Percentiles rank a stretch among this genome's conserved stretches.
Evolutionary conservation across 2,329 filamentous ascomycete genomes (phyloP).

Genomic region (Cercospora beticola): DNA sequence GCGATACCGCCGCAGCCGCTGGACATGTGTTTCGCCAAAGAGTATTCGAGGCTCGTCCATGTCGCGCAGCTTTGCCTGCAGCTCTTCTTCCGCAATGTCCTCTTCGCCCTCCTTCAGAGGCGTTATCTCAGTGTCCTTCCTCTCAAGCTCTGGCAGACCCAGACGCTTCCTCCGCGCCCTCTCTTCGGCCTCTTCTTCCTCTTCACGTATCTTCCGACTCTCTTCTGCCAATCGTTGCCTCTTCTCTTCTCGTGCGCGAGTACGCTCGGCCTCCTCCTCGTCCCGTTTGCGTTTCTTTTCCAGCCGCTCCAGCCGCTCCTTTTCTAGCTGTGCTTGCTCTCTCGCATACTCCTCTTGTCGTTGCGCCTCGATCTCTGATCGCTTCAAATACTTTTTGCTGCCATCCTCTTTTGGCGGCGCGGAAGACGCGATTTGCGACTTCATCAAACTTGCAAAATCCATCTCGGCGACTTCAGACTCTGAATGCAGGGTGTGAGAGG

Average conservation of each 20-base stretch:
- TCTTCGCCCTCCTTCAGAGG: conserved; percentile 45
- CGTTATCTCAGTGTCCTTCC: conserved; percentile 43
- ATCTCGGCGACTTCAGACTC: conserved; percentile 52
- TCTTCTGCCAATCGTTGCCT: conserved; percentile 77
- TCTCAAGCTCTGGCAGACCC: conserved; percentile 72
- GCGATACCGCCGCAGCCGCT: conserved; percentile 68
- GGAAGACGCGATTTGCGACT: conserved; percentile 71
- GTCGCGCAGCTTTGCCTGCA: conserved; percentile 65
- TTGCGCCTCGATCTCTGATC: conserved; percentile 80
- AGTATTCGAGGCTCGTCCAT: conserved; percentile 71
- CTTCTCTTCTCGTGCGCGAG: conserved; percentile 75
- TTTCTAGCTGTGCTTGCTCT: conserved; percentile 74
- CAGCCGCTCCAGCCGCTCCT: conserved; percentile 66
- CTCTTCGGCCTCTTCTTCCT: conserved; percentile 73
- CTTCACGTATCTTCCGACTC: conserved; percentile 66
- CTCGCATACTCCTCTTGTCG: conserved; percentile 76
- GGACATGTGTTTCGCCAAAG: conserved; percentile 77
- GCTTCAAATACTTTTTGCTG: conserved; percentile 76
- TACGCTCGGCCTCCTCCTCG: conserved; percentile 74
- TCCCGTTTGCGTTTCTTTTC: conserved; percentile 84
- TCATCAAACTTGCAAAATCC: conserved; percentile 95
- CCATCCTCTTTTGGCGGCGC: conserved; percentile 62
- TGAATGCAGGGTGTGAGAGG: neutral
- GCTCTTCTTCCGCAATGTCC: conserved; percentile 69
- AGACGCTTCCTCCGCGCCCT: conserved; percentile 69